Evolutionary conservation across 2,329 filamentous ascomycete genomes (phyloP).

Genomic region (Penicillium italicum): DNA sequence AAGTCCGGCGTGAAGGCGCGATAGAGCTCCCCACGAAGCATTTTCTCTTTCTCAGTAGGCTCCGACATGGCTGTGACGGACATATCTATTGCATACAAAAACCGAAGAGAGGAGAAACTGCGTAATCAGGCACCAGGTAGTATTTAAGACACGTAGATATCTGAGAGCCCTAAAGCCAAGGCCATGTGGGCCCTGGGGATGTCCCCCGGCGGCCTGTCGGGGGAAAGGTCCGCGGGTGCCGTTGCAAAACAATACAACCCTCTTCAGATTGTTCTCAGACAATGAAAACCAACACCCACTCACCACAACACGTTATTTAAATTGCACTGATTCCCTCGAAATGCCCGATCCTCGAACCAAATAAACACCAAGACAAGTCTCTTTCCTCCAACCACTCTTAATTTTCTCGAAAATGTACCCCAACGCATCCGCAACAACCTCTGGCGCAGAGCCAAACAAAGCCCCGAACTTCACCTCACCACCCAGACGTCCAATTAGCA

Average conservation of each 20-base stretch:
- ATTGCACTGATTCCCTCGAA: background rate
- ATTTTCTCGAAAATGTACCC: background rate
- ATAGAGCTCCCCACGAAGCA: constrained; percentile 68
- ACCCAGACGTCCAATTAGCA: background rate
- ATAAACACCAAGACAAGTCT: background rate
- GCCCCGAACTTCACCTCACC: background rate
- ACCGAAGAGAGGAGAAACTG: background rate
- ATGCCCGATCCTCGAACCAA: background rate
- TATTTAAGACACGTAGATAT: background rate
- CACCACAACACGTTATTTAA: background rate
- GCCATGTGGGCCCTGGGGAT: background rate
- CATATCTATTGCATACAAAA: background rate
- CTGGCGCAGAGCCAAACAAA: constrained; percentile 10
- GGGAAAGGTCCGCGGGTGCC: background rate
- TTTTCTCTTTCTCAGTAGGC: constrained; percentile 42
- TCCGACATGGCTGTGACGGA: constrained; percentile 11
- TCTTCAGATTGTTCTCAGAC: constrained; percentile 17
- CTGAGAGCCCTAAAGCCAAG: background rate
- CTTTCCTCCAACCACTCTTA: background rate
- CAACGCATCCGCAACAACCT: constrained; percentile 9
- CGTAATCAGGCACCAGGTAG: background rate
- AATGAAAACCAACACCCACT: constrained; percentile 3
- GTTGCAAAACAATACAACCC: constrained; percentile 6
- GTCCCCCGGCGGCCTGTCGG: background rate
- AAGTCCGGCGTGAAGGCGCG: constrained; percentile 69